Evolutionary conservation across 208 protist species (phyloP).

Genomic region (Acanthamoeba castellanii): DNA sequence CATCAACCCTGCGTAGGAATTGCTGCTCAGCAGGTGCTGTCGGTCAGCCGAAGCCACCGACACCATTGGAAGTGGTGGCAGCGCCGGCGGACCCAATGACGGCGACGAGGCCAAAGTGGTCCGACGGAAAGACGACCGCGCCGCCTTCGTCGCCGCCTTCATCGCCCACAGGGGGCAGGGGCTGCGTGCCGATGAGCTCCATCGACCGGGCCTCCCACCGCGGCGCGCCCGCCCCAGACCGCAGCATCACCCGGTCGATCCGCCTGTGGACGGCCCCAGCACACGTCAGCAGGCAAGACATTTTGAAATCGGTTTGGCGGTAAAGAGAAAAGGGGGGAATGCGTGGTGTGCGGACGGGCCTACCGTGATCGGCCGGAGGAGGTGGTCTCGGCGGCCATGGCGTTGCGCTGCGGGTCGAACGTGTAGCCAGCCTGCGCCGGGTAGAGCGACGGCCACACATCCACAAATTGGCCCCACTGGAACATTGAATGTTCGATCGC

Average conservation of each 20-base stretch:
- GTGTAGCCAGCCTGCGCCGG: background rate
- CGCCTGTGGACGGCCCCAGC: background rate
- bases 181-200: conserved; percentile 30
- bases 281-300: background rate
- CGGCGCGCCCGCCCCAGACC: background rate
- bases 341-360: background rate
- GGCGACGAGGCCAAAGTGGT: conserved; percentile 27
- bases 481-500: background rate
- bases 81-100: background rate
- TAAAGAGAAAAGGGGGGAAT: background rate
- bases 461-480: conserved; percentile 1
- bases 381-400: background rate
- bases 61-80: too few relatives aligned
- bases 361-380: conserved; percentile 24
- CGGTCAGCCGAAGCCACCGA: too few relatives aligned
- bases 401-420: conserved; percentile 39
- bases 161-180: background rate
- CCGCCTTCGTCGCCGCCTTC: background rate
- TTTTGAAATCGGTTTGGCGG: too few relatives aligned
- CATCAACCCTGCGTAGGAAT: too few relatives aligned
- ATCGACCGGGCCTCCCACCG: background rate
- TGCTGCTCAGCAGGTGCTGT: too few relatives aligned
- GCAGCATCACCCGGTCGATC: conserved; percentile 22
- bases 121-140: conserved; percentile 9
- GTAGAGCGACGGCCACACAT: conserved; percentile 33